A percentile compares a stretch with the other conserved stretches of the same genome.
Conservation (phyloP, 2,329 filamentous ascomycete genomes). For the Simplicillium sp. region DNA sequence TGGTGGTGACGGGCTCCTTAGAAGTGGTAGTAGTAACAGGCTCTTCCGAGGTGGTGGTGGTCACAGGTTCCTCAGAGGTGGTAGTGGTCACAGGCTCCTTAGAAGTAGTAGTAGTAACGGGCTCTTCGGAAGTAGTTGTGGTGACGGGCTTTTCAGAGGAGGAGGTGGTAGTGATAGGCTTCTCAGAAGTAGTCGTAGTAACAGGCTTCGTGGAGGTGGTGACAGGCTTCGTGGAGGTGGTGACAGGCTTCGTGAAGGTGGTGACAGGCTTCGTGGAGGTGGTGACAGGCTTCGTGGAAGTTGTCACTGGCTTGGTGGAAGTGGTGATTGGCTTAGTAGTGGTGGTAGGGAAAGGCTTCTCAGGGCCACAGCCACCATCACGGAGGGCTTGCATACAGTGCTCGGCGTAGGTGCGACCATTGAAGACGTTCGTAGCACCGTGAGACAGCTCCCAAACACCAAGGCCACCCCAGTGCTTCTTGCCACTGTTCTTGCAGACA, state of each 20-base stretch:
- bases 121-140: background rate
- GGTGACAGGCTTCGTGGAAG: background rate
- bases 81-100: background rate
- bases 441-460: constrained; percentile 24
- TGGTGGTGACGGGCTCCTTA: background rate
- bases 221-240: too few species aligned
- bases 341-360: constrained; percentile 3
- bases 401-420: constrained; percentile 16
- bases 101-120: background rate
- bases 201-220: background rate
- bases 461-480: constrained; percentile 19
- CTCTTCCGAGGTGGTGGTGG: background rate
- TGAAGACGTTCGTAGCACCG: constrained; percentile 12
- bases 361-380: constrained; percentile 15
- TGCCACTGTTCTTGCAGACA: constrained; percentile 17
- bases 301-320: background rate
- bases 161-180: background rate
- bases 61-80: background rate
- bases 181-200: background rate
- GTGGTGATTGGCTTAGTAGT: background rate
- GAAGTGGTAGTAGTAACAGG: background rate
- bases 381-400: constrained; percentile 14
- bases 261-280: background rate
- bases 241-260: background rate
- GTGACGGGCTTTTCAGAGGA: too few species aligned